These are phyloP conservation scores for Geotrichum macrosporum DNA, from an alignment of 1,139 yeast species.

Conservation along the genomic window DNA sequence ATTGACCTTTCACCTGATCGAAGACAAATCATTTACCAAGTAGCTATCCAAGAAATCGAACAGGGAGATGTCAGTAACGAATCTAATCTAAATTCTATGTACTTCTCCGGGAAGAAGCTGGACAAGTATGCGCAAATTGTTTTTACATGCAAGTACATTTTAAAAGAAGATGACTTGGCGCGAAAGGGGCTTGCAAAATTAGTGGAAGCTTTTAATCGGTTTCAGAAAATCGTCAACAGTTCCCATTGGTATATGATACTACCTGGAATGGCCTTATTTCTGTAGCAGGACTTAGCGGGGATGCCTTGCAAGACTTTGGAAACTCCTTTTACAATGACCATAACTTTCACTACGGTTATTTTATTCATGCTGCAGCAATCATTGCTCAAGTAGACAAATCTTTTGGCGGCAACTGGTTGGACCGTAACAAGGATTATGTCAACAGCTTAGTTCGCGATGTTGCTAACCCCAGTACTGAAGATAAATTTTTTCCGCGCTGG, in stretches of 20 bases:
- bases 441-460: slow-evolving; percentile 62
- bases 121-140: slow-evolving; percentile 72
- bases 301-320: slow-evolving; percentile 56
- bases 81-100: slow-evolving; percentile 51
- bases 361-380: slow-evolving; percentile 68
- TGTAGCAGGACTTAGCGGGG: slow-evolving; percentile 44
- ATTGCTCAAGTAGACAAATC: slow-evolving; percentile 57
- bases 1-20: slow-evolving; percentile 5
- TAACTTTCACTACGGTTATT: slow-evolving; percentile 72
- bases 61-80: slow-evolving; percentile 54
- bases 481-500: slow-evolving; percentile 61
- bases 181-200: slow-evolving; percentile 42
- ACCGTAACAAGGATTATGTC: slow-evolving; percentile 56
- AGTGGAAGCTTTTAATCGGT: slow-evolving; percentile 52
- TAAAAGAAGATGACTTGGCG: slow-evolving; percentile 22
- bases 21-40: slow-evolving; percentile 4
- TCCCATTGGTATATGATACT: slow-evolving; percentile 65
- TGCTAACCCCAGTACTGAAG: slow-evolving; percentile 53
- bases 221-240: slow-evolving; percentile 50
- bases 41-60: slow-evolving; percentile 15
- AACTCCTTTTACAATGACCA: slow-evolving; percentile 66
- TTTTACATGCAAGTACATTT: slow-evolving; percentile 48
- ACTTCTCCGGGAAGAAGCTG: slow-evolving; percentile 63
- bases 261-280: slow-evolving; percentile 64
- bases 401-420: slow-evolving; percentile 59